Conservation (phyloP, 495 filamentous ascomycete genomes). For the Neurospora sp. region DNA sequence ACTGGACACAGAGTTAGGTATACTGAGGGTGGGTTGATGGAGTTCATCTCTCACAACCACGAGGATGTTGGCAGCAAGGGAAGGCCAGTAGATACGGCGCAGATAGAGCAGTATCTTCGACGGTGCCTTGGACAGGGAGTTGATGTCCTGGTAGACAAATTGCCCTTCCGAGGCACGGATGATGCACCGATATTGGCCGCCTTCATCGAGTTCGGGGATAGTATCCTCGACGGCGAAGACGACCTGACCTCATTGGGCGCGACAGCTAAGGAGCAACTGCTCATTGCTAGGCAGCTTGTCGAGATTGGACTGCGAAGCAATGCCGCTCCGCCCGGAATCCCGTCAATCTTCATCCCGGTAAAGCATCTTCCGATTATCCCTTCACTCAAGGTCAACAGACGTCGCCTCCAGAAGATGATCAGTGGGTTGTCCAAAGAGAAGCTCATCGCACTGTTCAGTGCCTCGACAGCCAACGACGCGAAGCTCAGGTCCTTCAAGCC, state of each 20-base stretch:
- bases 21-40: constrained; percentile 32
- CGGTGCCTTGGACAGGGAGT: constrained; percentile 35
- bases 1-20: constrained; percentile 37
- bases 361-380: constrained; percentile 32
- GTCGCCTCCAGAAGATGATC: constrained; percentile 32
- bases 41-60: constrained; percentile 28
- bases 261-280: constrained; percentile 27
- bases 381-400: constrained; percentile 32
- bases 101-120: constrained; percentile 34
- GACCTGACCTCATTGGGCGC: constrained; percentile 20
- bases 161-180: constrained; percentile 28
- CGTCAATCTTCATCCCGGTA: constrained; percentile 33
- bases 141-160: constrained; percentile 35
- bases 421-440: constrained; percentile 27
- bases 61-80: constrained; percentile 21
- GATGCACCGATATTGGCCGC: constrained; percentile 27
- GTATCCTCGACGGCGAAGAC: constrained; percentile 21
- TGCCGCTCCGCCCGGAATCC: constrained; percentile 26
- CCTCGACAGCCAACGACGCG: constrained; percentile 23
- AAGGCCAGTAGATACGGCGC: constrained; percentile 25
- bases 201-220: constrained; percentile 37
- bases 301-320: constrained; percentile 25
- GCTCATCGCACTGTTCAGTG: constrained; percentile 24
- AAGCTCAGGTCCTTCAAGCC: constrained; percentile 28
- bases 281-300: constrained; percentile 29